These are phyloP conservation scores for Septoria petroselini DNA, from an alignment of 2,329 filamentous ascomycete genomes.

Conservation along the genomic window DNA sequence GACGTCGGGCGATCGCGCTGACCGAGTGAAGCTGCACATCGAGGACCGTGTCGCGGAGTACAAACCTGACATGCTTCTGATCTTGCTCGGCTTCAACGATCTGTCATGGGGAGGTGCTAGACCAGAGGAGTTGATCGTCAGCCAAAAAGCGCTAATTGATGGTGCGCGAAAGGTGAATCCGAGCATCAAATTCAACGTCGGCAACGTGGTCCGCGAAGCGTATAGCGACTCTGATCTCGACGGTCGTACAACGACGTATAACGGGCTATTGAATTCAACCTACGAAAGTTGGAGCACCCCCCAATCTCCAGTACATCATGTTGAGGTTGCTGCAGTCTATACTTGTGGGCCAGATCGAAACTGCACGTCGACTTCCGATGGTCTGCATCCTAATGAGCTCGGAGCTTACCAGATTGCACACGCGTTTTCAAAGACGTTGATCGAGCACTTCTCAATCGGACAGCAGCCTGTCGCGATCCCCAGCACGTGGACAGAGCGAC, in stretches of 20 bases:
- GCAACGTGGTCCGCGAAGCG: conserved; percentile 22
- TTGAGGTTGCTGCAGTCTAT: conserved; percentile 32
- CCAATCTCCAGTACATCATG: conserved; percentile 37
- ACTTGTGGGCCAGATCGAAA: conserved; percentile 35
- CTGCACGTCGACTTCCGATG: conserved; percentile 40
- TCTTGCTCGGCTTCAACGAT: conserved; percentile 31
- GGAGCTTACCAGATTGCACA: conserved; percentile 46
- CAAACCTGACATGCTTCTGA: conserved; percentile 36
- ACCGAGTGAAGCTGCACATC: conserved; percentile 35
- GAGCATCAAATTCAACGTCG: conserved; percentile 23
- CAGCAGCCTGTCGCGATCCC: conserved; percentile 7
- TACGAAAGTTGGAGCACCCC: conserved; percentile 28
- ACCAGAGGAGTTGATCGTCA: conserved; percentile 24
- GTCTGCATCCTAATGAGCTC: conserved; percentile 44
- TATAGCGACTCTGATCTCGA: conserved; percentile 1
- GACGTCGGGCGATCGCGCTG: conserved; percentile 35
- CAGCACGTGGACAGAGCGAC: conserved; percentile 5
- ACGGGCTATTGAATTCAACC: conserved; percentile 5
- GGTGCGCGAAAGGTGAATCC: conserved; percentile 35
- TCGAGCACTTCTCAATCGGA: conserved; percentile 12
- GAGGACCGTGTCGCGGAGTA: conserved; percentile 31
- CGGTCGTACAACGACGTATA: neutral
- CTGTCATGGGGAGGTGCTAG: conserved; percentile 28
- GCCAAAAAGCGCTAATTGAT: conserved; percentile 34
- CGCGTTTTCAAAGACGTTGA: conserved; percentile 38